Evolutionary conservation across 306 rosid species (phyloP), one percentile per base, ranked within the genome.

Genomic region (Inga laurina): DNA sequence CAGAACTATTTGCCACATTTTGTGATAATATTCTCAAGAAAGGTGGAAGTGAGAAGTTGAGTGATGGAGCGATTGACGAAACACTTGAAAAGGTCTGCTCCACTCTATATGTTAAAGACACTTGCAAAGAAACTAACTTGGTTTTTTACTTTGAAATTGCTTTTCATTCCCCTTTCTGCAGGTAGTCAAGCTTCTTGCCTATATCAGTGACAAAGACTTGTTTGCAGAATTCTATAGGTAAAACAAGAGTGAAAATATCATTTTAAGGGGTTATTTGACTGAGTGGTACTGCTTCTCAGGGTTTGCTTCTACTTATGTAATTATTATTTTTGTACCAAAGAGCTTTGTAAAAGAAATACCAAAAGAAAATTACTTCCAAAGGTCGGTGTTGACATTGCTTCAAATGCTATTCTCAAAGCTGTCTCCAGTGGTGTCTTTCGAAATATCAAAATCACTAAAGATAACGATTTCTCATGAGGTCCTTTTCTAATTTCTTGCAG

Each of bases 21-120:
- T 93, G 97, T 77, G 98, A 95, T 82, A 92, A 95, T 76, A 92
- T 95, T 76, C 95, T 95, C 37, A 95, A 95, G 91, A 95, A 95
- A 86, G 98, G 98, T 57, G 97, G 97, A 56, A 93, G 97, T 82
- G 98, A 93, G 87, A 95, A 93, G 81, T 84, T 95, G 88, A 95
- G 97, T 49, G 97, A 95, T 69, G 98, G 93, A 85, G 98, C 97
- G 24, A 92, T 95, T 35, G 98, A 95, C 83, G 97, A 93, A 88
- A 95, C 97, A 61, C 94, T 93, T 74, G 98, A 92, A 85, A 95
- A 95, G 97, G 98, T 95, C 76, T 79, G 67, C 52, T 39, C 49
- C 74, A 32, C 34, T 48, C 49, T 86, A 54, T 75, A 67, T 64
- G 75, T 84, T 79, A 41, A 73, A 15, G 52, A 56, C 77, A 75